These are phyloP conservation scores for Seminavis robusta DNA, from an alignment of 108 stramenopile genomes.

Conservation along the genomic window DNA sequence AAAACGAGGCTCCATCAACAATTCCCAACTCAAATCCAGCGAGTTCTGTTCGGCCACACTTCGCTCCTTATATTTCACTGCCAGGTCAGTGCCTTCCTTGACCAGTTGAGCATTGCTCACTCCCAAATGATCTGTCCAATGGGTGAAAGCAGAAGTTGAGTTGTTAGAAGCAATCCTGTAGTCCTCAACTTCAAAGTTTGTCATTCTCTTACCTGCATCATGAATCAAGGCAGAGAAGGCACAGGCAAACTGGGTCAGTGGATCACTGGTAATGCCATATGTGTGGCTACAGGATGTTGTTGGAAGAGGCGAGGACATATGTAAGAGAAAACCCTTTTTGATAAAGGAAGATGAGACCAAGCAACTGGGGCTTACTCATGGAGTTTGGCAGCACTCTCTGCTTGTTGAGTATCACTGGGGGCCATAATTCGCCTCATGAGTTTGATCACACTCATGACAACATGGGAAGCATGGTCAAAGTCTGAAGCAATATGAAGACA, in stretches of 20 bases:
- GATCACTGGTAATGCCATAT: constrained; percentile 44
- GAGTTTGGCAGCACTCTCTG: neutral
- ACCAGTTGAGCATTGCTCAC: constrained; percentile 44
- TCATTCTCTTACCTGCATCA: too few species aligned
- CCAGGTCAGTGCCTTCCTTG: constrained; percentile 27
- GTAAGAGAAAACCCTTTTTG: too few species aligned
- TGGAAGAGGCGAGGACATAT: too few species aligned
- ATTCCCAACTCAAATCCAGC: constrained; percentile 26
- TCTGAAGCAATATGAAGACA: too few species aligned
- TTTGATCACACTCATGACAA: constrained; percentile 48
- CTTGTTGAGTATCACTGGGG: neutral
- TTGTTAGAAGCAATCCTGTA: too few species aligned
- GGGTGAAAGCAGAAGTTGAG: too few species aligned
- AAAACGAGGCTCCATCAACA: constrained; percentile 28
- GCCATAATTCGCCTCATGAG: constrained; percentile 15
- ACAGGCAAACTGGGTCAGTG: too few species aligned
- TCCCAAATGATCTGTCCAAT: constrained; percentile 48
- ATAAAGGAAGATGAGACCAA: too few species aligned
- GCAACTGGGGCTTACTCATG: too few species aligned
- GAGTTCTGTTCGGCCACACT: constrained; percentile 49
- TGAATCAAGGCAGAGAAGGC: too few species aligned
- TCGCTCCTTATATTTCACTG: constrained; percentile 21
- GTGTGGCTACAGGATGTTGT: too few species aligned
- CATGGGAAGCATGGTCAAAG: constrained; percentile 50
- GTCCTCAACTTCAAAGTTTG: too few species aligned